Evolutionary conservation across 345 rosid genomes (phyloP).

Genomic region (Eucalyptus decipiens): DNA sequence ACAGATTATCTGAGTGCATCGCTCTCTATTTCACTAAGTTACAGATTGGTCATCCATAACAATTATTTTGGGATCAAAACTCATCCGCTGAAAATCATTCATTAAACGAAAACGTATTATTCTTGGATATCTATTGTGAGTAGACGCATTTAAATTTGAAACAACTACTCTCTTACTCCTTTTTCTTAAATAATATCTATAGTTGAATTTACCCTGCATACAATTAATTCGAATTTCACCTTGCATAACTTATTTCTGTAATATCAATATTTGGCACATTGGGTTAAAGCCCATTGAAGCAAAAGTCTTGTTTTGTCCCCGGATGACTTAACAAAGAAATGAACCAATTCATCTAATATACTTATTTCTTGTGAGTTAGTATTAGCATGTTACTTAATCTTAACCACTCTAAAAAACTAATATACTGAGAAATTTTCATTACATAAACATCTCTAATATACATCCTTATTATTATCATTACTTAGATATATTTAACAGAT

Average conservation of each 20-base stretch:
- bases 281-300: not conserved
- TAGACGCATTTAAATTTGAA: not conserved
- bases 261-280: not conserved
- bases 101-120: not conserved
- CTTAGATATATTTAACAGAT: not conserved
- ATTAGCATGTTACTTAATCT: not conserved
- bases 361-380: not conserved
- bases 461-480: no score
- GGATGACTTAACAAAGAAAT: not conserved
- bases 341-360: not conserved
- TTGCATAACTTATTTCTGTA: not conserved
- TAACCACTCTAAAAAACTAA: not conserved
- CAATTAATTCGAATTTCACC: not conserved
- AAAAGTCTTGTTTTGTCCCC: not conserved
- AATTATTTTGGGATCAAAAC: not conserved
- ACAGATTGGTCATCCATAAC: no score
- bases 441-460: not conserved
- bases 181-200: not conserved
- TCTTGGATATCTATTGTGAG: not conserved
- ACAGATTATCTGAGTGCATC: not conserved
- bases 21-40: not conserved
- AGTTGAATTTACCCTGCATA: not conserved
- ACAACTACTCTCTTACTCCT: not conserved
- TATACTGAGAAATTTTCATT: not conserved
- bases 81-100: not conserved